A percentile compares a stretch with the other conserved stretches of the same genome.
Conservation (phyloP, 129 eudicot species). For the Saposhnikovia divaricata region DNA sequence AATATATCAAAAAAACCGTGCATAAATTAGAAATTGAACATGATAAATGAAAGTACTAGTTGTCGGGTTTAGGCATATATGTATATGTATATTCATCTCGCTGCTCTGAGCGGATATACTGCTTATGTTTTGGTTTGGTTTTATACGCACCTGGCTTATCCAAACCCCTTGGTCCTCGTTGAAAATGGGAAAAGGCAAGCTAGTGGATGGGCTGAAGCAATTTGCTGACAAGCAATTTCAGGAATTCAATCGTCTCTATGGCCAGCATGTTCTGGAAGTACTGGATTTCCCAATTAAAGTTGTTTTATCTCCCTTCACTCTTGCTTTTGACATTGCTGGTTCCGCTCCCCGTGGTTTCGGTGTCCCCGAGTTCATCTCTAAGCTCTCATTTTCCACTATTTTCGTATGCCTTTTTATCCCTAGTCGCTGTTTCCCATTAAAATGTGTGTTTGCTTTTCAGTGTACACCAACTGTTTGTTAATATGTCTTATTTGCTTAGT, state of each 20-base stretch:
- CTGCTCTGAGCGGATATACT: no score
- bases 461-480: neutral
- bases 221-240: constrained; percentile 31
- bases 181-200: constrained; percentile 42
- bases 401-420: constrained; percentile 32
- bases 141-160: no score
- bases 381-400: constrained; percentile 59
- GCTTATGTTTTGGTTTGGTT: no score
- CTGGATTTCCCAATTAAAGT: constrained; percentile 53
- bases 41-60: no score
- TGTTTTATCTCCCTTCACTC: constrained; percentile 55
- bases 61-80: no score
- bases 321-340: constrained; percentile 54
- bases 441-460: neutral
- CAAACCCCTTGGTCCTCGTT: neutral
- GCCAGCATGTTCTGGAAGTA: constrained; percentile 42
- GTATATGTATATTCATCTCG: no score
- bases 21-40: no score
- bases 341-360: constrained; percentile 97
- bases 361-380: constrained; percentile 77
- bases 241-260: constrained; percentile 33
- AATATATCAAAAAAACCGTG: no score
- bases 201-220: constrained; percentile 23
- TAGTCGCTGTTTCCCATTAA: neutral
- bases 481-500: neutral